Evolutionary conservation across 352 stramenopile genomes (phyloP).

Genomic region (Globisporangium recalcitrans): DNA sequence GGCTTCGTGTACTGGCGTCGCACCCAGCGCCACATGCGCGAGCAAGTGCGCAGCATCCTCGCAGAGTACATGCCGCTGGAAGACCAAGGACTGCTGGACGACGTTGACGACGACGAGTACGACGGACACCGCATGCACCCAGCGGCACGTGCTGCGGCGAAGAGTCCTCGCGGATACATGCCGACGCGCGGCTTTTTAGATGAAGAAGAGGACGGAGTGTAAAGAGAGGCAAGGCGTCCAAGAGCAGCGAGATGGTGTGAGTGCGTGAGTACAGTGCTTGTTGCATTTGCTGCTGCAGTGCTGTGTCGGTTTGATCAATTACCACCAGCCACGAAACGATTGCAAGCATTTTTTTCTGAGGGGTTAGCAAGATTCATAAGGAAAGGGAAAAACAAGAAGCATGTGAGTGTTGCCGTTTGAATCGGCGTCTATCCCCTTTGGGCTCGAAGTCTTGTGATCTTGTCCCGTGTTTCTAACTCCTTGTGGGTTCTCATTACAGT

Average conservation of each 20-base stretch:
- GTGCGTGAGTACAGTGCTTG: not conserved
- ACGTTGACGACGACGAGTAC: slow-evolving; percentile 58
- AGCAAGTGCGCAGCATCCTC: slow-evolving; percentile 94
- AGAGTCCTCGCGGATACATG: slow-evolving; percentile 84
- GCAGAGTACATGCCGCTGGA: slow-evolving; percentile 97
- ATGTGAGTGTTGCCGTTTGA: not conserved
- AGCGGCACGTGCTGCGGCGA: slow-evolving; percentile 57
- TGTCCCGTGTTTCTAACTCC: not conserved
- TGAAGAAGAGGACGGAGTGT: slow-evolving; percentile 75
- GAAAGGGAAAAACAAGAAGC: slow-evolving; percentile 7
- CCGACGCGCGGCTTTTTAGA: slow-evolving; percentile 81
- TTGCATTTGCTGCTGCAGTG: not conserved
- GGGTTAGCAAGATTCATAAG: slow-evolving; percentile 2
- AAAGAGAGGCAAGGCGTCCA: slow-evolving; percentile 13
- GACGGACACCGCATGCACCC: slow-evolving; percentile 62
- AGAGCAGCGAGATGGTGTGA: not conserved
- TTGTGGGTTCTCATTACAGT: not conserved
- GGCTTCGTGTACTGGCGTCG: slow-evolving; percentile 90
- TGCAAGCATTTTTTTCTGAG: not conserved
- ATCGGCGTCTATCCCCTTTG: slow-evolving; percentile 1
- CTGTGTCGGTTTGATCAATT: slow-evolving; percentile 10
- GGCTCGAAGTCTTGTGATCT: not conserved
- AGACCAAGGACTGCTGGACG: slow-evolving; percentile 67
- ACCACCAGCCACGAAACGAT: not conserved
- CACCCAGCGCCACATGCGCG: slow-evolving; percentile 92